Conservation (phyloP, 129 eudicot species). For the Arctium lappa region DNA sequence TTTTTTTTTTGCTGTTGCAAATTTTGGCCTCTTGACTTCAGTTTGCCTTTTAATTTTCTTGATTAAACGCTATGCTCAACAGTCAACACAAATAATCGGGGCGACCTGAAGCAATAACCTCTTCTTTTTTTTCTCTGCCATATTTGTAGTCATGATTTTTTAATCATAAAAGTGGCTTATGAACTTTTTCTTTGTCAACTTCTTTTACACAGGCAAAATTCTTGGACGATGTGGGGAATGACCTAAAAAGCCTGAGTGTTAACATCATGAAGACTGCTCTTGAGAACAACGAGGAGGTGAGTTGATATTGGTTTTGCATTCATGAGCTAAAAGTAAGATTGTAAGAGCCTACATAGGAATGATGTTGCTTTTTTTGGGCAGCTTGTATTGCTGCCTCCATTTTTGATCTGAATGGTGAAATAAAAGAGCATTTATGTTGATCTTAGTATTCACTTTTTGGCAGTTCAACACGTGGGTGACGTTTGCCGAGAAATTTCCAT, state of each 20-base stretch:
- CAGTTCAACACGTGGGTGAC: constrained; percentile 71
- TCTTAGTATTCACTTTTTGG: constrained; percentile 11
- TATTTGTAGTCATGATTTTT: background rate
- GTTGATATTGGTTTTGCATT: background rate
- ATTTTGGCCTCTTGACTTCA: background rate
- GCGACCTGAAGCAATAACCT: background rate
- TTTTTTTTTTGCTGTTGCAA: background rate
- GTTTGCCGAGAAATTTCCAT: constrained; percentile 55
- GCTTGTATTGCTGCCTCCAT: background rate
- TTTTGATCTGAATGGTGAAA: constrained; percentile 2
- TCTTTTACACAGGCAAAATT: constrained; percentile 41
- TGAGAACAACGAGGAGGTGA: constrained; percentile 48
- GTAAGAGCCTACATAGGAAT: background rate
- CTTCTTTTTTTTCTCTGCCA: background rate
- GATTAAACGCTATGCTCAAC: background rate
- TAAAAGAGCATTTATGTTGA: constrained; percentile 3
- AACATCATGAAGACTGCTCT: constrained; percentile 38
- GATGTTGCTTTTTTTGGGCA: background rate
- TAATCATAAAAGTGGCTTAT: background rate
- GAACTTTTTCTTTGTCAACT: constrained; percentile 8
- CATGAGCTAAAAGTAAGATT: background rate
- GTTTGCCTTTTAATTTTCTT: background rate
- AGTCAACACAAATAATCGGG: background rate
- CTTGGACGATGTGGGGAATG: constrained; percentile 37
- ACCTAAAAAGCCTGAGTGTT: constrained; percentile 52